These are phyloP conservation scores for Jatropha podagrica DNA, from an alignment of 441 rosid species.

Conservation along the genomic window DNA sequence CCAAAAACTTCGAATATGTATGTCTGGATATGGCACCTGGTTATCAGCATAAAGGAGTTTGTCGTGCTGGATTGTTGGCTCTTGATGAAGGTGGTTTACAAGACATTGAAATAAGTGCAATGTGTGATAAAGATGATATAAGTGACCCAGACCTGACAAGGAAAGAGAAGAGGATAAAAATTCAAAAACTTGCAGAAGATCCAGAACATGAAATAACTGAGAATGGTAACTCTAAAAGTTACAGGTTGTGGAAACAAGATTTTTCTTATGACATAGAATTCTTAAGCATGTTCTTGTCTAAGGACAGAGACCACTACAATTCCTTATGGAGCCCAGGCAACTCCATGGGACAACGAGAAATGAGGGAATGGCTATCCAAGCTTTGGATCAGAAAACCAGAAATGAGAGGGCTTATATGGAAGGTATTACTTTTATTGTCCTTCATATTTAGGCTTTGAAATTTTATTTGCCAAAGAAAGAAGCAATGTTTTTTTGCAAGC, in stretches of 20 bases:
- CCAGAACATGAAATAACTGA: slow-evolving; percentile 33
- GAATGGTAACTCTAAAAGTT: slow-evolving; percentile 38
- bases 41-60: slow-evolving; percentile 91
- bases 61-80: slow-evolving; percentile 92
- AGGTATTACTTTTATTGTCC: slow-evolving; percentile 43
- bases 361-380: slow-evolving; percentile 86
- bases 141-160: slow-evolving; percentile 65
- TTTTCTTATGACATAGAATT: slow-evolving; percentile 72
- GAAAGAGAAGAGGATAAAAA: slow-evolving; percentile 75
- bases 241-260: slow-evolving; percentile 57
- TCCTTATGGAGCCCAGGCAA: slow-evolving; percentile 87
- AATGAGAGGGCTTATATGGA: slow-evolving; percentile 86
- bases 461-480: slow-evolving; percentile 10
- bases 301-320: slow-evolving; percentile 85
- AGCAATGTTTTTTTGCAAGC: slow-evolving; percentile 1
- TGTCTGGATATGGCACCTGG: slow-evolving; percentile 99
- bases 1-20: slow-evolving; percentile 81
- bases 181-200: slow-evolving; percentile 37
- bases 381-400: slow-evolving; percentile 84
- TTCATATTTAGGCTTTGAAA: slow-evolving; percentile 9
- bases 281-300: slow-evolving; percentile 66
- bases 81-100: slow-evolving; percentile 52
- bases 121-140: slow-evolving; percentile 33
- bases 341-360: slow-evolving; percentile 92
- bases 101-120: slow-evolving; percentile 35